A percentile compares a stretch with the other conserved stretches of the same genome.
These are phyloP conservation scores for Fusarium globosum DNA, from an alignment of 2,329 filamentous ascomycete species.

Conservation along the genomic window DNA sequence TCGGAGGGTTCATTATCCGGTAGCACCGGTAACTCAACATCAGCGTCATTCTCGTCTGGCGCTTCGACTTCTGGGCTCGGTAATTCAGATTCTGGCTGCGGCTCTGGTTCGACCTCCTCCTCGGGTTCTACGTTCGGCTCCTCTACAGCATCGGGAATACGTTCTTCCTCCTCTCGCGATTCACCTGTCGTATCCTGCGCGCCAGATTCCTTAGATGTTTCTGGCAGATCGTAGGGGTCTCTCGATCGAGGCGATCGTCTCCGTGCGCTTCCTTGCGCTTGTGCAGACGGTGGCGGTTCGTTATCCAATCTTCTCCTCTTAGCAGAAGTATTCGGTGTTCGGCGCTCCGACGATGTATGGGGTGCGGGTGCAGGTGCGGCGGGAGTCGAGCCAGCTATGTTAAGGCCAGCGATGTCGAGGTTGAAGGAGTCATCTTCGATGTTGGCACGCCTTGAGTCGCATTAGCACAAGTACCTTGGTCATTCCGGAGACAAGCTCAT, in stretches of 20 bases:
- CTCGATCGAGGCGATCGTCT: conserved; percentile 35
- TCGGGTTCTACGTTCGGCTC: neutral
- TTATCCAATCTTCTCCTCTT: conserved; percentile 56
- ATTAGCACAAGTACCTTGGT: neutral
- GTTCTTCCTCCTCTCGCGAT: conserved; percentile 9
- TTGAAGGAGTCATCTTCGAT: conserved; percentile 71
- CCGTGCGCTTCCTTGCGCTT: conserved; percentile 11
- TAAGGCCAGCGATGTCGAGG: conserved; percentile 60
- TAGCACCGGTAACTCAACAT: conserved; percentile 38
- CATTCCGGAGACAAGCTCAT: conserved; percentile 41
- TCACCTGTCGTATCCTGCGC: conserved; percentile 20
- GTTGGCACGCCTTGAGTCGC: conserved; percentile 60
- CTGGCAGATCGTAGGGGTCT: conserved; percentile 47
- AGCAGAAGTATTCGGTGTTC: conserved; percentile 60
- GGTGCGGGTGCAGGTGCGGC: conserved; percentile 39
- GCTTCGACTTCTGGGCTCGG: conserved; percentile 21
- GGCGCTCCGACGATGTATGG: conserved; percentile 47
- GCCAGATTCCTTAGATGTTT: conserved; percentile 46
- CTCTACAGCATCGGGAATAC: neutral
- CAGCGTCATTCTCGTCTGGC: conserved; percentile 12
- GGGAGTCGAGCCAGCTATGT: conserved; percentile 41
- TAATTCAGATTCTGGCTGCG: conserved; percentile 3
- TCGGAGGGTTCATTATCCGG: conserved; percentile 21
- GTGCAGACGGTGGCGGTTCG: conserved; percentile 28
- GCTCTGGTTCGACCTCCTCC: neutral